Conservation (phyloP, 2,329 filamentous ascomycete genomes). For the Chaetomium strumarium region DNA sequence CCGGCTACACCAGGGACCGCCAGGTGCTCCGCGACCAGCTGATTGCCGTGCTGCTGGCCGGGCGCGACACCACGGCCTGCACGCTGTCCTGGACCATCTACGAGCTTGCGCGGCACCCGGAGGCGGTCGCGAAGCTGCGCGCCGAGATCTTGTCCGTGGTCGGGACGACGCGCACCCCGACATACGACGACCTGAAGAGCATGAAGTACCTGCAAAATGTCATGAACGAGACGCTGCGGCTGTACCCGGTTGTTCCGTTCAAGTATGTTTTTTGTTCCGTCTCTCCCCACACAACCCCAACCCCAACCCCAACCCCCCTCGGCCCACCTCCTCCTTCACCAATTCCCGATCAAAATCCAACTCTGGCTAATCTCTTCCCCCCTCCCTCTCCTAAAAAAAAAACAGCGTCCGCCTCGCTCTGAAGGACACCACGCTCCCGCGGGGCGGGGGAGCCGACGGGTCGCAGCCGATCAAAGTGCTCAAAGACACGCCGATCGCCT, state of each 20-base stretch:
- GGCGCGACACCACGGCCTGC: conserved; percentile 78
- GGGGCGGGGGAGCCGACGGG: conserved; percentile 61
- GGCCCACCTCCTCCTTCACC: neutral
- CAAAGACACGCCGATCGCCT: conserved; percentile 60
- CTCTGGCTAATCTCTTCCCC: neutral
- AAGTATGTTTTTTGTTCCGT: conserved; percentile 50
- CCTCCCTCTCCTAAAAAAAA: too few relatives aligned
- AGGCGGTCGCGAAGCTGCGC: conserved; percentile 61
- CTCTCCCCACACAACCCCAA: too few relatives aligned
- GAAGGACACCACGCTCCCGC: conserved; percentile 67
- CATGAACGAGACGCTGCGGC: conserved; percentile 70
- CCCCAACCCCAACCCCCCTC: neutral
- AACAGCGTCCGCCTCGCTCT: conserved; percentile 60
- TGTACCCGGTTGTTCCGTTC: conserved; percentile 74
- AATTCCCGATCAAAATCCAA: neutral
- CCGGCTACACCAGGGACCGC: conserved; percentile 67
- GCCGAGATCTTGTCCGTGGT: conserved; percentile 64
- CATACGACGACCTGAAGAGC: conserved; percentile 74
- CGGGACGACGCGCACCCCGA: conserved; percentile 56
- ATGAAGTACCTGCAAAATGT: conserved; percentile 77
- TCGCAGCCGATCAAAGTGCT: conserved; percentile 56
- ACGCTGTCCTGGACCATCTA: conserved; percentile 79
- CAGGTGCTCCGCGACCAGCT: conserved; percentile 78
- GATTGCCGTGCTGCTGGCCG: conserved; percentile 74
- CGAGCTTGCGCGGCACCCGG: conserved; percentile 68